Base-by-base conservation (phyloP, 2,329 filamentous ascomycete species). In the Botrytis cinerea region DNA sequence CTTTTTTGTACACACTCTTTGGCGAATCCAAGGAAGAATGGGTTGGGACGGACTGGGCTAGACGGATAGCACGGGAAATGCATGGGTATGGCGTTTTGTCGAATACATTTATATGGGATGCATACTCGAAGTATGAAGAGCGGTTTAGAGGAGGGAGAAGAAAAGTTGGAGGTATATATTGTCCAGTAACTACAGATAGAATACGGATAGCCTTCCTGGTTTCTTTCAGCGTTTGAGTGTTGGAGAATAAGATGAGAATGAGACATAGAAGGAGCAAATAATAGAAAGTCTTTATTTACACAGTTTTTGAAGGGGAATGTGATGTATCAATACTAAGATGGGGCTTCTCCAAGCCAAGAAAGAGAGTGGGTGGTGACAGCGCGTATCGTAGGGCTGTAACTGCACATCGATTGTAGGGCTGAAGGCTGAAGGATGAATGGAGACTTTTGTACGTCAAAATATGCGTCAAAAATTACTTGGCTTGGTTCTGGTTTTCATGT, bases 71-170 rank as follows among this genome's bases (percentile, higher is more conserved):
- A 35, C 45, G 45, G n/a, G 45, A n/a, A 51, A n/a, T 51, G 45
- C 63, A 66, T 66, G 25, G 63, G 45, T 51, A 66, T 38, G 63
- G 63, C 63, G 63, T 66, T 66, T 38, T 32, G 63, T 66, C 35
- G 28, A 70, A 38, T 38, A 25, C 25, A 70, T 60, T 25, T 70
- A 43, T 14, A 51, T 35, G 45, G 63, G 28, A 18, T 48, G 43
- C 43, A 66, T 66, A 51, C 25, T 51, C n/a, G 51, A 54, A 28
- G 51, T 54, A 54, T 28, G 25, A 28, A 28, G 51, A 28, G 51
- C n/a, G 51, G 51, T 16, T 28, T 38, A 66, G 32, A 66, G 32
- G 12, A 51, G 63, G 18, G 25, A 25, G 38, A 43, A 16, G 60
- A 8, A 62, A 43, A 28, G 38, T 43, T 43, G 8, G 8, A 43